Percentiles rank a stretch among this genome's conserved stretches.
Evolutionary conservation across 169 alveolate species (phyloP).

Genomic region (Eimeria maxima): DNA sequence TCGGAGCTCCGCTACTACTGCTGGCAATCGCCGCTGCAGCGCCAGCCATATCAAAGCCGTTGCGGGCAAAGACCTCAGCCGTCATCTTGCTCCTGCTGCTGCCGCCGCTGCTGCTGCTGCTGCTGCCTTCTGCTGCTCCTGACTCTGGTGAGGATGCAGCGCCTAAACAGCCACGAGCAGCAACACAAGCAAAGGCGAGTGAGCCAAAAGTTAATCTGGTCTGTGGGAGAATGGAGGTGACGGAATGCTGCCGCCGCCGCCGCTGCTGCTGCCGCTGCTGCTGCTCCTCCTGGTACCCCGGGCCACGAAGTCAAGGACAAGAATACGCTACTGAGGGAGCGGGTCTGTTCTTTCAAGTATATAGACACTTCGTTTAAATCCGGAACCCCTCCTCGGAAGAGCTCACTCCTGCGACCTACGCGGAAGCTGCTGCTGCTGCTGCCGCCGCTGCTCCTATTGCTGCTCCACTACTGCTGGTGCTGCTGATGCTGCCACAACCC

Average conservation of each 20-base stretch:
- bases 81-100: slow-evolving; percentile 50
- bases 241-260: slow-evolving; percentile 47
- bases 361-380: slow-evolving; percentile 47
- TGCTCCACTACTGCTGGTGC: slow-evolving; percentile 78
- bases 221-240: slow-evolving; percentile 7
- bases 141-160: slow-evolving; percentile 55
- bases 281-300: slow-evolving; percentile 37
- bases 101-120: slow-evolving; percentile 39
- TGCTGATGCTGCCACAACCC: slow-evolving; percentile 73
- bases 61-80: slow-evolving; percentile 60
- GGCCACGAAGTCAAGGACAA: slow-evolving; percentile 29
- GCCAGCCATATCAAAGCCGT: slow-evolving; percentile 72
- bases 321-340: slow-evolving; percentile 36
- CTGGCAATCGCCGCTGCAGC: slow-evolving; percentile 75
- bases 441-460: slow-evolving; percentile 79
- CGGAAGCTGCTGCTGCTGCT: slow-evolving; percentile 79
- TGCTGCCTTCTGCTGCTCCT: slow-evolving; percentile 72
- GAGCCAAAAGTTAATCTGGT: slow-evolving; percentile 17
- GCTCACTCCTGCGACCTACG: slow-evolving; percentile 68
- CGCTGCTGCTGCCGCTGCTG: slow-evolving; percentile 57
- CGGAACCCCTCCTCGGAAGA: slow-evolving; percentile 34
- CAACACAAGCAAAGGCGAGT: slow-evolving; percentile 32
- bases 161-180: slow-evolving; percentile 61
- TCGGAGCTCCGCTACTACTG: slow-evolving; percentile 73
- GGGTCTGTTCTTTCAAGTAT: slow-evolving; percentile 34